Evolutionary conservation across 768 basidiomycete species (phyloP), one percentile per base, ranked within the genome.

Genomic region (Leccinum subgranulosum): DNA sequence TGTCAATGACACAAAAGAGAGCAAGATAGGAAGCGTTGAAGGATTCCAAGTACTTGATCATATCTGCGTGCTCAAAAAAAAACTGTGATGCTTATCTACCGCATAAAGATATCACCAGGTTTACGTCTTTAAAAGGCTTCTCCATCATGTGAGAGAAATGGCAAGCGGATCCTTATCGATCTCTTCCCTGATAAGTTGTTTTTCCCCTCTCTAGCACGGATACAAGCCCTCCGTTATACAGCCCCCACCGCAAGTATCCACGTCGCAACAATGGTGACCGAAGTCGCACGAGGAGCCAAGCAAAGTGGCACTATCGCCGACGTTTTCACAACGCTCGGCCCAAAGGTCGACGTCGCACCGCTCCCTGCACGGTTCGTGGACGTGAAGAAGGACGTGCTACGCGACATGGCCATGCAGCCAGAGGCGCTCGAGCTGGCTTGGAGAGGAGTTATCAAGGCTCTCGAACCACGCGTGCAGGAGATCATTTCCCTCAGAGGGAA

Each of bases 351-450:
- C 1, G 69, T 69, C 5, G 69, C 69, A 1, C 69, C 68, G 5
- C 77, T 89, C 5, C 86, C 86, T 0, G 64, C 73, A 8, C 79
- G 87, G 0, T 90, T 89, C 58, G 62, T 77, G 0, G 77, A 79
- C 6, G 69, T 92, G 25, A 92, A 92, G 74, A 78, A 77, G 57
- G 67, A 71, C 27, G 58, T 90, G 0, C 81, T 80, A 71, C 70
- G 60, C 9, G 81, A 84, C 10, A 57, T 69, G 57, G 51, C 53
- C 2, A 55, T 59, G 4, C 39, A 56, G 0, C 56, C 60, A 0
- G 59, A 55, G 15, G 62, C 58, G 3, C 67, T 88, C 10, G 59
- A 73, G 7, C 69, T 79, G 59, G 77, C 78, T 47, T 89, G 87
- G 86, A 74, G 73, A 45, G 75, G 81, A 33, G 78, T 90, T 0